These are phyloP conservation scores for Antarctomyces pellizariae DNA, from an alignment of 495 filamentous ascomycete species.

Conservation along the genomic window DNA sequence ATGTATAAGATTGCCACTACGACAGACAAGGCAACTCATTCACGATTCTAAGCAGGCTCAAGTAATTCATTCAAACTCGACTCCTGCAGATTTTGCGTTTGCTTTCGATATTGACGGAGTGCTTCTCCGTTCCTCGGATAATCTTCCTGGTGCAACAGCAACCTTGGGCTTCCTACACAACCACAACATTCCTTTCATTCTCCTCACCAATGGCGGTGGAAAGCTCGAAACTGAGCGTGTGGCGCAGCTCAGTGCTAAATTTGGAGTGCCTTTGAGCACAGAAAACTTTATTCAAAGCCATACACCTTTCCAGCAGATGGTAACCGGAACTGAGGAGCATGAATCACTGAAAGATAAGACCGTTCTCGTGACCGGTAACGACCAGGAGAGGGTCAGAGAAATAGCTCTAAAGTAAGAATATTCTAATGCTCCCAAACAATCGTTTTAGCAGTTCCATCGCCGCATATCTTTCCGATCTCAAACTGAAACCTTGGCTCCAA, in stretches of 20 bases:
- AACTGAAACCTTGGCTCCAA: no score
- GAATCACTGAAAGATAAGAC: slow-evolving; percentile 37
- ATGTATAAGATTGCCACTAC: no score
- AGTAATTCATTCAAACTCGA: no score
- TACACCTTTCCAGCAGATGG: slow-evolving; percentile 46
- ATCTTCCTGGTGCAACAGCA: slow-evolving; percentile 59
- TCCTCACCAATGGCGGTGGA: slow-evolving; percentile 78
- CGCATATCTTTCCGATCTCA: no score
- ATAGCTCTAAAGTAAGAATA: slow-evolving; percentile 42
- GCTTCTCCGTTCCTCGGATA: slow-evolving; percentile 58
- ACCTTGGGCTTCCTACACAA: slow-evolving; percentile 48
- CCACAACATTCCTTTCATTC: slow-evolving; percentile 54
- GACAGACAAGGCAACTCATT: no score
- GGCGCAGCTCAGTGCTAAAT: slow-evolving; percentile 36
- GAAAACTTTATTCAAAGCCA: slow-evolving; percentile 64
- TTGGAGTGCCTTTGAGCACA: slow-evolving; percentile 30
- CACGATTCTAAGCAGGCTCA: no score
- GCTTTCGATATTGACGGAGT: slow-evolving; percentile 97
- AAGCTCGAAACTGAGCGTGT: slow-evolving; percentile 51
- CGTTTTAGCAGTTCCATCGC: background rate
- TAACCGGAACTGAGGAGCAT: slow-evolving; percentile 10
- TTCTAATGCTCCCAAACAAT: background rate
- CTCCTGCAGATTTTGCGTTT: no score
- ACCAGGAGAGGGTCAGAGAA: slow-evolving; percentile 45
- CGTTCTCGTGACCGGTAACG: slow-evolving; percentile 62